Evolutionary conservation across 208 protist species (phyloP).

Genomic region (Leishmania major): DNA sequence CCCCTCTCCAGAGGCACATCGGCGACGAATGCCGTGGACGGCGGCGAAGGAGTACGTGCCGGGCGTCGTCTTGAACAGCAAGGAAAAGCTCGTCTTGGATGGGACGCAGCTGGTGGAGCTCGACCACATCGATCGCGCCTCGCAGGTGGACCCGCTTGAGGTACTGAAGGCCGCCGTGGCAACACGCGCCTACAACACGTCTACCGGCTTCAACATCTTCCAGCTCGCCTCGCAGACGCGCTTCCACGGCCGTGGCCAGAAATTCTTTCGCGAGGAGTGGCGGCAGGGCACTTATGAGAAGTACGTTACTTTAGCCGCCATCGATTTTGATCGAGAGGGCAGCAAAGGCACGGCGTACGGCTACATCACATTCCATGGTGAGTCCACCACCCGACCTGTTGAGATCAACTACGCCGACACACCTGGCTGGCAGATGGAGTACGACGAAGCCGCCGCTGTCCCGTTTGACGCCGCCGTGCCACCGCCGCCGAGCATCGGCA

Average conservation of each 20-base stretch:
- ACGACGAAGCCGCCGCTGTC: slow-evolving; percentile 50
- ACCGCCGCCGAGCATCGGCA: slow-evolving; percentile 85
- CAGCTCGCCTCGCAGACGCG: slow-evolving; percentile 75
- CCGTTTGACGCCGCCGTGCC: slow-evolving; percentile 71
- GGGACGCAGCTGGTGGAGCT: slow-evolving; percentile 77
- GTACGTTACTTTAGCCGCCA: slow-evolving; percentile 79
- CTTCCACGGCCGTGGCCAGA: slow-evolving; percentile 75
- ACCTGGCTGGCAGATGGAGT: slow-evolving; percentile 82
- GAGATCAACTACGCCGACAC: slow-evolving; percentile 73
- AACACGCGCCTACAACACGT: slow-evolving; percentile 80
- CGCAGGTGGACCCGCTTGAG: slow-evolving; percentile 86
- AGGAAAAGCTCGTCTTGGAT: slow-evolving; percentile 84
- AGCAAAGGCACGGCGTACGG: slow-evolving; percentile 82
- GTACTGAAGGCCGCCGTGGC: slow-evolving; percentile 81
- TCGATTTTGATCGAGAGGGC: slow-evolving; percentile 81
- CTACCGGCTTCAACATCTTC: slow-evolving; percentile 87
- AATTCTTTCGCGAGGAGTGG: slow-evolving; percentile 88
- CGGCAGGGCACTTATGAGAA: slow-evolving; percentile 90
- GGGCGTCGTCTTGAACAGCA: slow-evolving; percentile 77
- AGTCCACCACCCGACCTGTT: slow-evolving; percentile 77
- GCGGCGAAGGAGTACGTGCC: slow-evolving; percentile 84
- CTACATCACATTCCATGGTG: slow-evolving; percentile 91
- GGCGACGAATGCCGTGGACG: slow-evolving; percentile 90
- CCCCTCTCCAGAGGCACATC: slow-evolving; percentile 63
- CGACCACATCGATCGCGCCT: slow-evolving; percentile 74